Conservation (phyloP, 106 monocot genomes). For the Triglochin maritima region DNA sequence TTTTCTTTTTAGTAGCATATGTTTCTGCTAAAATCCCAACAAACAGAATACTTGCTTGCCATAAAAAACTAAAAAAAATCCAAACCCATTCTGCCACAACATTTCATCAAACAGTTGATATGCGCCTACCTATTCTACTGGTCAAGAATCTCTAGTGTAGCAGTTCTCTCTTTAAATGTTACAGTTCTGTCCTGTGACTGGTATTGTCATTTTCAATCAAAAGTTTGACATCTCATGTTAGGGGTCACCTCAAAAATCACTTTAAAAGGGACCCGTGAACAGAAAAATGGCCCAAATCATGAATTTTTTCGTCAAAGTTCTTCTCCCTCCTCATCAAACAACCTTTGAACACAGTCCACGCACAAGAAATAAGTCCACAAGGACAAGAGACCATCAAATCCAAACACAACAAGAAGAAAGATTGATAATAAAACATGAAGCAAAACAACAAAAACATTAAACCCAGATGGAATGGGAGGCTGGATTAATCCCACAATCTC, state of each 20-base stretch:
- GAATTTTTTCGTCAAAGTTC: no score
- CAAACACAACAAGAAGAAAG: not conserved
- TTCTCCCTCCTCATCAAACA: not conserved
- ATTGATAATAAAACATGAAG: not conserved
- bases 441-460: not conserved
- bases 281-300: constrained; percentile 3
- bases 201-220: not conserved
- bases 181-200: not conserved
- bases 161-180: not conserved
- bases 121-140: no score
- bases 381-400: not conserved
- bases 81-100: no score
- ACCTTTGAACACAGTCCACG: not conserved
- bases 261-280: constrained; percentile 6
- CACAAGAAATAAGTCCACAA: not conserved
- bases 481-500: not conserved
- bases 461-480: not conserved
- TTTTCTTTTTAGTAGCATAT: not conserved
- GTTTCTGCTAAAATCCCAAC: not conserved
- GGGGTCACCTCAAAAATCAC: constrained; percentile 5
- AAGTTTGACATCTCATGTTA: not conserved
- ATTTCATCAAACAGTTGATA: no score
- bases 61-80: no score
- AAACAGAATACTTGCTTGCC: no score
- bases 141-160: no score